Evolutionary conservation across 495 filamentous ascomycete genomes (phyloP).

Genomic region (Parachaetomium inaequale): DNA sequence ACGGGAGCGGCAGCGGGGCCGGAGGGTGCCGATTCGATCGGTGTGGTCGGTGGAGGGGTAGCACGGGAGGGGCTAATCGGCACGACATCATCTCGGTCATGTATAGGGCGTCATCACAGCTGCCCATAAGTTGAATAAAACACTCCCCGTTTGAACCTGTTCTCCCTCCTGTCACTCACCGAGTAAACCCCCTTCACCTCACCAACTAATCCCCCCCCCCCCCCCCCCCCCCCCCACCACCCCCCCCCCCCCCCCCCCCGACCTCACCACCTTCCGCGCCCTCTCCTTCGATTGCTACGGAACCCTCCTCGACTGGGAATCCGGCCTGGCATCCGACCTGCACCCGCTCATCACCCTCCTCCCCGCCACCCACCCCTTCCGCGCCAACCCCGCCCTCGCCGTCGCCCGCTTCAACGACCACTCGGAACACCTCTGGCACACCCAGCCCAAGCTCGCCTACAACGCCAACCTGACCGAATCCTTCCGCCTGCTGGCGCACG

Average conservation of each 20-base stretch:
- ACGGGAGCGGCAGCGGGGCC: not conserved
- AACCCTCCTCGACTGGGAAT: constrained; percentile 77
- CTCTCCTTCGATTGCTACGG: constrained; percentile 84
- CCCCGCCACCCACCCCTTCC: constrained; percentile 41
- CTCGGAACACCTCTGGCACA: constrained; percentile 39
- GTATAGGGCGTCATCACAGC: not conserved
- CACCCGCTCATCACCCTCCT: constrained; percentile 43
- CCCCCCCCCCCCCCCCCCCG: constrained; percentile 5
- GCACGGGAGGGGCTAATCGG: not conserved
- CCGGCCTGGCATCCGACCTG: constrained; percentile 32
- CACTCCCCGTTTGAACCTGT: not conserved
- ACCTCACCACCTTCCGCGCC: constrained; percentile 34
- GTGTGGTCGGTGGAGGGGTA: not conserved
- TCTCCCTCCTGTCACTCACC: not conserved
- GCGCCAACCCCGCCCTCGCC: constrained; percentile 33
- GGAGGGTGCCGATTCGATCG: not conserved
- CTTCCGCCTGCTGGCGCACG: constrained; percentile 45
- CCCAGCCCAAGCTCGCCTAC: constrained; percentile 56
- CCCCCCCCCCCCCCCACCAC: not conserved
- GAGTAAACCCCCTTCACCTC: not conserved
- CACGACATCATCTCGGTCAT: not conserved
- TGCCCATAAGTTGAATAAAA: not conserved
- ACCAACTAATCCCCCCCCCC: not conserved
- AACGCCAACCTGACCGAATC: constrained; percentile 50
- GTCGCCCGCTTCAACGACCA: constrained; percentile 34